phyloP scores from a whole-genome alignment of 768 basidiomycete genomes.

The Pleurotus citrinopileatus region DNA sequence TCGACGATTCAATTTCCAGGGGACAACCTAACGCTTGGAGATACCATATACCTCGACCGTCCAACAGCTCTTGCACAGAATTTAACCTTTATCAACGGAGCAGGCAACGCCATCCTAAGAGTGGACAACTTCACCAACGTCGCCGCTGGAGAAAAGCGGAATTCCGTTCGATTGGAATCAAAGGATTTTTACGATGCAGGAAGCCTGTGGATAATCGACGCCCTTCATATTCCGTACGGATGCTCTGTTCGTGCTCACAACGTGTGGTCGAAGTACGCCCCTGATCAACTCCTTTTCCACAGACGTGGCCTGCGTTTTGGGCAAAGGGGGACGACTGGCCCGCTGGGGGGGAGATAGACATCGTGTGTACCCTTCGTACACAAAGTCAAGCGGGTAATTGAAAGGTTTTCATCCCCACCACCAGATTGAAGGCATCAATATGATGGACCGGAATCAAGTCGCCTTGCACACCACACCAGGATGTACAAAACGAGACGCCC shows the following conservation, averaged over 20 bases:
- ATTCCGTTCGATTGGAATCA: conserved; percentile 61
- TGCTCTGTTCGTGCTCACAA: neutral
- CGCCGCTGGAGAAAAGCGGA: conserved; percentile 39
- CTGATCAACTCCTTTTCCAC: neutral
- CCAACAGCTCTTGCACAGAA: conserved; percentile 28
- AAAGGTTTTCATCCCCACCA: too few relatives aligned
- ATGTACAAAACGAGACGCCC: conserved; percentile 48
- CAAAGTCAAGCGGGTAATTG: neutral
- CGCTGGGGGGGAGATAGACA: conserved; percentile 14
- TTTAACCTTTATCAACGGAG: conserved; percentile 54
- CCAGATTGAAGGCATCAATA: conserved; percentile 35
- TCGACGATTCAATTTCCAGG: neutral
- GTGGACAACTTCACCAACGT: conserved; percentile 70
- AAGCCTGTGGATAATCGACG: conserved; percentile 11
- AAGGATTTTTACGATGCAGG: conserved; percentile 31
- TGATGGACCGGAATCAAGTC: conserved; percentile 61
- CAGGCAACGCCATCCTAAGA: conserved; percentile 61
- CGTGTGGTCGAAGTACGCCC: neutral
- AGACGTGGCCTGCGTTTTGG: conserved; percentile 14
- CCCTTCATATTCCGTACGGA: conserved; percentile 13
- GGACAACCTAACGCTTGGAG: conserved; percentile 23
- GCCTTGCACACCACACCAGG: conserved; percentile 66
- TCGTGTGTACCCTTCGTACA: neutral
- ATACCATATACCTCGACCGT: conserved; percentile 48
- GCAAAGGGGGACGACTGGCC: conserved; percentile 14